These are phyloP conservation scores for Silene coronaria DNA, from an alignment of 179 eudicot species.

Conservation along the genomic window DNA sequence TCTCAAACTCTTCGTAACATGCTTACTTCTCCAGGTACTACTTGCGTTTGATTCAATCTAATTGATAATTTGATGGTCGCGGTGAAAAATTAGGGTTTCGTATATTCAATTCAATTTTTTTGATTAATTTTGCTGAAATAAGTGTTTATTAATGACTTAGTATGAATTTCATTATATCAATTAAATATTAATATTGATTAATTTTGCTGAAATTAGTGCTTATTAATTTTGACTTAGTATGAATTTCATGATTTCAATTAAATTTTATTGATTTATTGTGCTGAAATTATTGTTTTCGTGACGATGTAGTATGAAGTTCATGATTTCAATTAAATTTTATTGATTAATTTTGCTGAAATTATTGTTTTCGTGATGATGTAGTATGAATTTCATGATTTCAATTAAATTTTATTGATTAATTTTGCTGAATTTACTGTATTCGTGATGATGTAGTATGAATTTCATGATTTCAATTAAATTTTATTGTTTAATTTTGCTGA, in stretches of 20 bases:
- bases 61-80: not conserved
- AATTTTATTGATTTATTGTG: not conserved
- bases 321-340: not conserved
- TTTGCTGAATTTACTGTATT: not conserved
- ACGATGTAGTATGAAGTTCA: not conserved
- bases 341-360: not conserved
- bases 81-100: conserved; percentile 23
- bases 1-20: conserved; percentile 86
- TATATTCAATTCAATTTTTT: not conserved
- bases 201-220: not conserved
- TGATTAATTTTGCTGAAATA: not conserved
- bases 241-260: not conserved
- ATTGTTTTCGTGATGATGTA: not conserved
- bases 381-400: not conserved
- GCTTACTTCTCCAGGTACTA: conserved; percentile 82
- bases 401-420: not conserved
- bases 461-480: not conserved
- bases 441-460: not conserved
- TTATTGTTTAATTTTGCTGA: not conserved
- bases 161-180: not conserved
- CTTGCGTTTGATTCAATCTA: too few species aligned
- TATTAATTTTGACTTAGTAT: not conserved
- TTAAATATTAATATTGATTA: not conserved
- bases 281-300: not conserved
- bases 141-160: not conserved